Base-by-base conservation (phyloP, 768 basidiomycete genomes). In the Pleurotus eryngii region DNA sequence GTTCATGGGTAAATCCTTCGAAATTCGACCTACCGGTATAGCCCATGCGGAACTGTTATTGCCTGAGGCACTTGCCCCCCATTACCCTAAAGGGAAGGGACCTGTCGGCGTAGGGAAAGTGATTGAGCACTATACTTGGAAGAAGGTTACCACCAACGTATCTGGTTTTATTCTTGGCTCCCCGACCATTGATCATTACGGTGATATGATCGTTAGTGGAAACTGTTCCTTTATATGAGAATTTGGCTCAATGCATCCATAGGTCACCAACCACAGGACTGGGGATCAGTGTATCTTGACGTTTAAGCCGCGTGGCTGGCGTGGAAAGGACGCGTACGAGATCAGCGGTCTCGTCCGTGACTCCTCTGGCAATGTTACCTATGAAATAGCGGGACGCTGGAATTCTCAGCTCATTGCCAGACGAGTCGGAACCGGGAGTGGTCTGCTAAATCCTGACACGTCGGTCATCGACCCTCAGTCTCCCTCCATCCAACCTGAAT, bases 261-360 rank as follows among this genome's bases (percentile, higher is more conserved):
- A 87, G 89, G 71, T 92, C 58, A 90, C 85, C 39, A 98, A 98
- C 64, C 95, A 98, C 67, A 84, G 92, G 5, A 98, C 95, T 0
- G 82, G 85, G 6, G 95, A 98, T 63, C 83, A 80, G 48, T 97
- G 94, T 62, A 77, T 90, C 0, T 75, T 98, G 20, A 95, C 93
- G 2, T 98, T 98, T 79, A 98, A 98, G 72, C 95, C 95, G 2
- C 83, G 95, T 57, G 93, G 94, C 2, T 98, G 95, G 95, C 78
- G 93, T 55, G 93, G 91, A 7, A 90, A 84, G 64, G 90, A 96
- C 59, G 93, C 95, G 0, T 94, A 81, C 65, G 96, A 98, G 71
- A 95, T 98, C 67, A 89, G 88, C 2, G 96, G 95, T 1, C 81
- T 83, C 40, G 94, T 98, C 18, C 71, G 81, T 58, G 87, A 92